A percentile compares a stretch with the other conserved stretches of the same genome.
Evolutionary conservation across 164 flowering plant genomes (phyloP).

Genomic region (Tetrastigma voinierianum): DNA sequence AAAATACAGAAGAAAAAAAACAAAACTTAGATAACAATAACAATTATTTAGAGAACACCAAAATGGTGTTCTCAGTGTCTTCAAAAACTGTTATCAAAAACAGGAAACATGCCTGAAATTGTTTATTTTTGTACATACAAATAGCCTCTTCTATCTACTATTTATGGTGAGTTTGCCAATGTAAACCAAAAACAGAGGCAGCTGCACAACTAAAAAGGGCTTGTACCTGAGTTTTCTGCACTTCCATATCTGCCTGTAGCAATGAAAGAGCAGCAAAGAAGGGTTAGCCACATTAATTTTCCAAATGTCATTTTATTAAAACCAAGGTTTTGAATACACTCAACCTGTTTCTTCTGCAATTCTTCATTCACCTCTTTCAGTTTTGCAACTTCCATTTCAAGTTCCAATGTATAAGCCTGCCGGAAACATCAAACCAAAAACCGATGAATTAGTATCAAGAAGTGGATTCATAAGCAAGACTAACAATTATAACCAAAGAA

Average conservation of each 20-base stretch:
- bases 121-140: too few species aligned
- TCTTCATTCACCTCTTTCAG: constrained; percentile 52
- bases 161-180: not conserved
- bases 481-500: not conserved
- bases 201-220: not conserved
- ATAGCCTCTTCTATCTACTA: too few species aligned
- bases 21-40: too few species aligned
- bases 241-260: constrained; percentile 48
- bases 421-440: constrained; percentile 6
- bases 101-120: too few species aligned
- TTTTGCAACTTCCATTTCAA: constrained; percentile 60
- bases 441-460: not conserved
- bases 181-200: not conserved
- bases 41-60: too few species aligned
- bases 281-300: not conserved
- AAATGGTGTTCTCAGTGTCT: too few species aligned
- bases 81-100: too few species aligned
- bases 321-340: not conserved
- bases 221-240: constrained; percentile 50
- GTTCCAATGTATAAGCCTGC: constrained; percentile 62
- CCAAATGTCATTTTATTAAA: not conserved
- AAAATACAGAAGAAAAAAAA: too few species aligned
- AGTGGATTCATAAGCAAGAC: not conserved
- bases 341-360: constrained; percentile 57
- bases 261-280: constrained; percentile 2